Conservation (phyloP, 331 rosid genomes). For the Saraca asoca region DNA sequence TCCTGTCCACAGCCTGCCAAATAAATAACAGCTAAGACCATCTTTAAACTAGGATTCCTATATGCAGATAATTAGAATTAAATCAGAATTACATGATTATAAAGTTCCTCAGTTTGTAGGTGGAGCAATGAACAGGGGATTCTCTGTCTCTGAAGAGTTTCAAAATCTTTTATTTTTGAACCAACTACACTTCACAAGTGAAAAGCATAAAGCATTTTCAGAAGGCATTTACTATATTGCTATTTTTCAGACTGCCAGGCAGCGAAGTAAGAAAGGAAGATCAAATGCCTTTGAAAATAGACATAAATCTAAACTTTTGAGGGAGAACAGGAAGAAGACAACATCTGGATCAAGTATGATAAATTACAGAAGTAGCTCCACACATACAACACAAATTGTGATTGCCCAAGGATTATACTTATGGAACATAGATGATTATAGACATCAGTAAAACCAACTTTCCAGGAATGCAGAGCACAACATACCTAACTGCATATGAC, state of each 20-base stretch:
- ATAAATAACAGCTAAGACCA: conserved; percentile 34
- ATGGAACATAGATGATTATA: conserved; percentile 9
- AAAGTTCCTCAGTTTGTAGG: neutral
- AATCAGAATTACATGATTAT: conserved; percentile 1
- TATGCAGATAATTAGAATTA: conserved; percentile 10
- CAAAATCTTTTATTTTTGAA: conserved; percentile 17
- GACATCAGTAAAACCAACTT: conserved; percentile 18
- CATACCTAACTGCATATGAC: conserved; percentile 55
- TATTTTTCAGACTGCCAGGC: neutral
- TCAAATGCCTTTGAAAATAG: neutral
- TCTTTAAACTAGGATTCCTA: conserved; percentile 22
- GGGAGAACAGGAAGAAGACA: neutral
- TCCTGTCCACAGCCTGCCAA: conserved; percentile 52
- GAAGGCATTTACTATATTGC: neutral
- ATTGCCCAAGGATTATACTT: too few species aligned
- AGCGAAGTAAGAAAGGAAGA: neutral
- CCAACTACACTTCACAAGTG: neutral
- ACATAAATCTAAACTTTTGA: neutral
- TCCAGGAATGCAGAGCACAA: conserved; percentile 32
- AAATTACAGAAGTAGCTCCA: neutral
- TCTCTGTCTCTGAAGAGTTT: conserved; percentile 7
- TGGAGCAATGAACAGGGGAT: neutral
- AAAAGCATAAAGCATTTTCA: conserved; percentile 1
- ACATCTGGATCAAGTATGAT: neutral
- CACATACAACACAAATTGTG: neutral